phyloP scores from a whole-genome alignment of 2,329 filamentous ascomycete genomes.

The Apiospora saccharicola region DNA sequence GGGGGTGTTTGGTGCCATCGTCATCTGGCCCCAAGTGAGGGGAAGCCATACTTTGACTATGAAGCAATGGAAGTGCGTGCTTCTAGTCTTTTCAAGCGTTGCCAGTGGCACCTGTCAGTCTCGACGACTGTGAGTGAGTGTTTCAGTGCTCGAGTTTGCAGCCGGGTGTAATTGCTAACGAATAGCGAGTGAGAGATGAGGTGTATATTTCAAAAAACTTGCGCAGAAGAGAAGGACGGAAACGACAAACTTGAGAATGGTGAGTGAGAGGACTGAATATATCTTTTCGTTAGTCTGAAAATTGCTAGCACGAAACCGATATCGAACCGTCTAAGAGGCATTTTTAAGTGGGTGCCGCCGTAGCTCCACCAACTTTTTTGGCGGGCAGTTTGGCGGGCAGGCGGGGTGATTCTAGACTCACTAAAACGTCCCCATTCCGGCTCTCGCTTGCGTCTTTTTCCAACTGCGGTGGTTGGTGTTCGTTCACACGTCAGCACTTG shows the following conservation, averaged over 20 bases:
- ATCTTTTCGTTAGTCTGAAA: neutral
- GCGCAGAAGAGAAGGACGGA: neutral
- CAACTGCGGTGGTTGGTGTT: constrained; percentile 1
- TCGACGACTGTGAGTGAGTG: neutral
- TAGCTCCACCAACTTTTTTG: constrained; percentile 9
- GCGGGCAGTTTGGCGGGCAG: neutral
- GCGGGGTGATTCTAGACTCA: neutral
- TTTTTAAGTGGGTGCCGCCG: neutral
- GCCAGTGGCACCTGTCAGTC: constrained; percentile 3
- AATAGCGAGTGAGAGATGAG: neutral
- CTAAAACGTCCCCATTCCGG: neutral
- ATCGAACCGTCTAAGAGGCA: constrained; percentile 6
- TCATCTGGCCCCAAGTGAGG: constrained; percentile 35
- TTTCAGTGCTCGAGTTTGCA: neutral
- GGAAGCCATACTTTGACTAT: constrained; percentile 56
- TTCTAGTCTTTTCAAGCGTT: constrained; percentile 52
- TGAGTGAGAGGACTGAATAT: neutral
- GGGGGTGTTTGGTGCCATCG: constrained; percentile 44
- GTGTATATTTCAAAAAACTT: neutral
- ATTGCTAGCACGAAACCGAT: constrained; percentile 9
- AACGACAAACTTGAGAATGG: neutral
- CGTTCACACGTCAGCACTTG: neutral
- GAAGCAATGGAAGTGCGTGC: constrained; percentile 62
- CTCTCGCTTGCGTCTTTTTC: constrained; percentile 9
- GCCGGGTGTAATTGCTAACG: neutral